phyloP scores from a whole-genome alignment of 2,329 filamentous ascomycete genomes.

The Epicoccum sorghinum region DNA sequence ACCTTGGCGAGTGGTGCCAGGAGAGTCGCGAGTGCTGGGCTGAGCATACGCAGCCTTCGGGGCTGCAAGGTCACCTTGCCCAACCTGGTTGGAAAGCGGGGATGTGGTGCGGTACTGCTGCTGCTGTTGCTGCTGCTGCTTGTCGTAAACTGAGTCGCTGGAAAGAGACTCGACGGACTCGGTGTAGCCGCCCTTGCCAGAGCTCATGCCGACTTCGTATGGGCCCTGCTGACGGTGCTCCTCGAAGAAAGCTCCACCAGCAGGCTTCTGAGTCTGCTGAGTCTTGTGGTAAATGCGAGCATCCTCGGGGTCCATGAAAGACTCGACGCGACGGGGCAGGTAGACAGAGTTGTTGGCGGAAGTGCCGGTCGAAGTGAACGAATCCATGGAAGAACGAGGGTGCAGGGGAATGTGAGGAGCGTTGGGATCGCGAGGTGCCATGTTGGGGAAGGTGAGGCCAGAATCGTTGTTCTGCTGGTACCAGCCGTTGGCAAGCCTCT shows the following conservation, averaged over 20 bases:
- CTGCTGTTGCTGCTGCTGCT: slow-evolving; percentile 27
- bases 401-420: slow-evolving; percentile 57
- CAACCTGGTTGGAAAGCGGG: slow-evolving; percentile 39
- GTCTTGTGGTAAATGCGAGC: slow-evolving; percentile 74
- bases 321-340: slow-evolving; percentile 72
- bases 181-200: slow-evolving; percentile 38
- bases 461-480: slow-evolving; percentile 74
- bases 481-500: slow-evolving; percentile 70
- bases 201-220: slow-evolving; percentile 31
- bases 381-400: slow-evolving; percentile 70
- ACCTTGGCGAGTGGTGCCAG: slow-evolving; percentile 37
- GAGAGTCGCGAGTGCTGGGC: slow-evolving; percentile 21
- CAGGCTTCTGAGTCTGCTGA: slow-evolving; percentile 57
- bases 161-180: slow-evolving; percentile 47
- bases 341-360: slow-evolving; percentile 67
- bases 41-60: slow-evolving; percentile 40
- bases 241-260: slow-evolving; percentile 52
- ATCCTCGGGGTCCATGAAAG: slow-evolving; percentile 80
- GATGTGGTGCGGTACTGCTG: slow-evolving; percentile 37
- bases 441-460: slow-evolving; percentile 62
- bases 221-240: slow-evolving; percentile 33
- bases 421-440: slow-evolving; percentile 53
- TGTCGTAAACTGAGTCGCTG: slow-evolving; percentile 43
- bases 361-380: slow-evolving; percentile 61
- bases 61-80: slow-evolving; percentile 31